A percentile compares a stretch with the other conserved stretches of the same genome.
Conservation (phyloP, 495 filamentous ascomycete genomes). For the Talaromyces wortmannii region DNA sequence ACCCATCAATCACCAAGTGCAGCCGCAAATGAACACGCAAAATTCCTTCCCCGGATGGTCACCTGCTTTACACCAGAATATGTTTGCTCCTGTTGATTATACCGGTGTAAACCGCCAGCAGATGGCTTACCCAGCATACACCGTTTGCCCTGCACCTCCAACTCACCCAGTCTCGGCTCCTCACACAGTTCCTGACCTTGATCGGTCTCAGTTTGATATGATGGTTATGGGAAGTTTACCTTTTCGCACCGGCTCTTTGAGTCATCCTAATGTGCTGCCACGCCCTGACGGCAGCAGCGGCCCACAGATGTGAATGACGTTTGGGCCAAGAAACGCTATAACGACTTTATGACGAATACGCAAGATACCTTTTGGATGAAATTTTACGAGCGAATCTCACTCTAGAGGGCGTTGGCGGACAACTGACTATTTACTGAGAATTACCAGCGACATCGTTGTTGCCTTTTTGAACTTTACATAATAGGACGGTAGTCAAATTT, state of each 20-base stretch:
- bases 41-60: conserved; percentile 26
- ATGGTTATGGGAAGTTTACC: conserved; percentile 12
- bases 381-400: no score
- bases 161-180: conserved; percentile 17
- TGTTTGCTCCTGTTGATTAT: conserved; percentile 33
- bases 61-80: conserved; percentile 33
- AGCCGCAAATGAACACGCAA: conserved; percentile 15
- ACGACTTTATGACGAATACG: neutral
- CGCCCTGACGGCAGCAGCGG: neutral
- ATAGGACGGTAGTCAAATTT: no score
- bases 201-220: conserved; percentile 13
- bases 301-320: neutral
- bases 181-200: conserved; percentile 13
- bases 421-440: neutral
- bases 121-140: conserved; percentile 17
- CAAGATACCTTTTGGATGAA: no score
- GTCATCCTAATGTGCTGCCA: conserved; percentile 22
- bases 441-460: no score
- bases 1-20: conserved; percentile 13
- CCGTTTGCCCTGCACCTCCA: conserved; percentile 12
- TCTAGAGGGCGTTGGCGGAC: neutral
- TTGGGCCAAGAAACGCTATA: neutral
- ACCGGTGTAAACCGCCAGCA: conserved; percentile 17
- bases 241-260: conserved; percentile 27
- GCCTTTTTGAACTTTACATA: no score